phyloP scores from a whole-genome alignment of 345 rosid species.

The Microthlaspi erraticum region DNA sequence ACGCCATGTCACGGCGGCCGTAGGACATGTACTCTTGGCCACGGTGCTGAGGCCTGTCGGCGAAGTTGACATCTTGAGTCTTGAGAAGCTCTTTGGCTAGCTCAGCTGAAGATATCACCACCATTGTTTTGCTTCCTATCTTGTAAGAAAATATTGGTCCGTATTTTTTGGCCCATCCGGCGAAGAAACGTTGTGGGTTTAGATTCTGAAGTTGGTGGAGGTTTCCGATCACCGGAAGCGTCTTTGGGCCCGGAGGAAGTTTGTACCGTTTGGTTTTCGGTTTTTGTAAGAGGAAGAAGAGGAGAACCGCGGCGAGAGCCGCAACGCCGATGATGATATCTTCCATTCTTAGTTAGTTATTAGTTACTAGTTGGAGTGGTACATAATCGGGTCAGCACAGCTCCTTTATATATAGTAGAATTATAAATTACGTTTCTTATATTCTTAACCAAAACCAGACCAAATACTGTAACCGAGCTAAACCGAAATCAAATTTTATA shows the following conservation, averaged over 20 bases:
- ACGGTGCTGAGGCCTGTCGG: slow-evolving; percentile 40
- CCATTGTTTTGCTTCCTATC: slow-evolving; percentile 41
- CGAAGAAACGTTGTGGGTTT: slow-evolving; percentile 43
- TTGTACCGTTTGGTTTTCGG: slow-evolving; percentile 7
- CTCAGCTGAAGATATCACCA: slow-evolving; percentile 55
- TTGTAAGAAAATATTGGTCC: slow-evolving; percentile 57
- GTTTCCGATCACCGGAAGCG: slow-evolving; percentile 62
- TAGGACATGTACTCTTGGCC: slow-evolving; percentile 40
- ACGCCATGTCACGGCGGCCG: slow-evolving; percentile 45
- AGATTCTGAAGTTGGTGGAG: slow-evolving; percentile 47
- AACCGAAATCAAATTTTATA: slow-evolving; percentile 7
- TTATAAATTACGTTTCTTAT: background rate
- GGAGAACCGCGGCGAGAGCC: slow-evolving; percentile 25
- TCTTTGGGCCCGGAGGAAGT: slow-evolving; percentile 55
- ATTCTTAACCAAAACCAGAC: background rate
- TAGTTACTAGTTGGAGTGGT: slow-evolving; percentile 3
- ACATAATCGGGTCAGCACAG: background rate
- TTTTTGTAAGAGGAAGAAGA: slow-evolving; percentile 38
- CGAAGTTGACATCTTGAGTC: slow-evolving; percentile 44
- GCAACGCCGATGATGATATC: slow-evolving; percentile 25
- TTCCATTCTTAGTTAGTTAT: slow-evolving; percentile 22
- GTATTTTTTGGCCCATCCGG: slow-evolving; percentile 51
- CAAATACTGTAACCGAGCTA: background rate
- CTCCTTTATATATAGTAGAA: slow-evolving; percentile 5
- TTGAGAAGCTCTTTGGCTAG: slow-evolving; percentile 49